These are phyloP conservation scores for Calocybe indica DNA, from an alignment of 768 basidiomycete genomes.

Conservation along the genomic window DNA sequence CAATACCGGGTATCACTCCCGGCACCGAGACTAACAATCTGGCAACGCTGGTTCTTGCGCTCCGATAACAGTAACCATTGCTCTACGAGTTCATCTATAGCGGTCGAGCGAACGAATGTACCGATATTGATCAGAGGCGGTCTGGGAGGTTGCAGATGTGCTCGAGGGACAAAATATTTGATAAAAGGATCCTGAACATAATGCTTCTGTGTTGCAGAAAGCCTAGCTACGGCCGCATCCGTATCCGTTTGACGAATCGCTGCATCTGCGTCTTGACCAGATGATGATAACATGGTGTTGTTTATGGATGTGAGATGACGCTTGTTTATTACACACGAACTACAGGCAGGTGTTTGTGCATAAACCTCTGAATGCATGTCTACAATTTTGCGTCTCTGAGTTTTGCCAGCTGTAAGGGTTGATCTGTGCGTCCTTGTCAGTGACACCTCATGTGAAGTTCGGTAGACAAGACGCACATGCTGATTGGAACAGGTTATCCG, in stretches of 20 bases:
- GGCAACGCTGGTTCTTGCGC: slow-evolving; percentile 44
- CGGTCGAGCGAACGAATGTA: slow-evolving; percentile 79
- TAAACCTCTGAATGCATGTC: not conserved
- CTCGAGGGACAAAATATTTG: slow-evolving; percentile 56
- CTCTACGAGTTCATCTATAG: slow-evolving; percentile 71
- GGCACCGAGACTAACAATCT: slow-evolving; percentile 92
- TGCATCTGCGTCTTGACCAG: slow-evolving; percentile 32
- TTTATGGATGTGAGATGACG: not conserved
- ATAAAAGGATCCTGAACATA: slow-evolving; percentile 81
- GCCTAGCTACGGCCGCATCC: slow-evolving; percentile 77
- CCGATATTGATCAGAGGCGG: slow-evolving; percentile 95
- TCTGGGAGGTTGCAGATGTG: slow-evolving; percentile 53
- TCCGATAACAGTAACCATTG: slow-evolving; percentile 50
- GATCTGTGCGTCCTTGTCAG: slow-evolving; percentile 13
- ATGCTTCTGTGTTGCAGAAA: slow-evolving; percentile 78
- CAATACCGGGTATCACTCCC: slow-evolving; percentile 97
- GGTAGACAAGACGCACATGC: slow-evolving; percentile 20
- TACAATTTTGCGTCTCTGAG: slow-evolving; percentile 10
- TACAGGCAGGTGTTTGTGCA: not conserved
- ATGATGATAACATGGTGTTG: slow-evolving; percentile 1
- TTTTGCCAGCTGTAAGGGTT: slow-evolving; percentile 21
- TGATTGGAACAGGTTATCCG: slow-evolving; percentile 21
- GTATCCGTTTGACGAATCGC: slow-evolving; percentile 74
- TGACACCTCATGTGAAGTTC: too few relatives aligned
- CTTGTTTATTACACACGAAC: not conserved